phyloP scores from a whole-genome alignment of 306 rosid species.

The Prunus persica region Prunus_persica_NCBIv2 NC_034012.1:10190001-10190500 shows the following conservation, averaged over 20 bases:
- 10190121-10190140: neutral
- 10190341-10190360: too few species aligned
- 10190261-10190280: neutral
- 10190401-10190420: neutral
- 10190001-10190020: conserved; percentile 52
- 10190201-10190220: neutral
- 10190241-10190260: neutral
- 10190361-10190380: neutral
- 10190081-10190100: conserved; percentile 47
- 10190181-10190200: neutral
- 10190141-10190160: neutral
- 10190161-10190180: neutral
- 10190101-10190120: conserved; percentile 33
- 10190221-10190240: neutral
- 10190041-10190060: conserved; percentile 46
- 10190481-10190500: neutral
- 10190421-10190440: neutral
- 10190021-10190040: conserved; percentile 1
- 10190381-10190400: neutral
- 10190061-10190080: conserved; percentile 95
- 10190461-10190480: neutral
- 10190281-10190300: neutral
- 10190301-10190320: neutral
- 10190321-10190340: neutral
- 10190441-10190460: neutral